phyloP scores from a whole-genome alignment of 768 basidiomycete genomes.

The Leccinum boreale region DNA sequence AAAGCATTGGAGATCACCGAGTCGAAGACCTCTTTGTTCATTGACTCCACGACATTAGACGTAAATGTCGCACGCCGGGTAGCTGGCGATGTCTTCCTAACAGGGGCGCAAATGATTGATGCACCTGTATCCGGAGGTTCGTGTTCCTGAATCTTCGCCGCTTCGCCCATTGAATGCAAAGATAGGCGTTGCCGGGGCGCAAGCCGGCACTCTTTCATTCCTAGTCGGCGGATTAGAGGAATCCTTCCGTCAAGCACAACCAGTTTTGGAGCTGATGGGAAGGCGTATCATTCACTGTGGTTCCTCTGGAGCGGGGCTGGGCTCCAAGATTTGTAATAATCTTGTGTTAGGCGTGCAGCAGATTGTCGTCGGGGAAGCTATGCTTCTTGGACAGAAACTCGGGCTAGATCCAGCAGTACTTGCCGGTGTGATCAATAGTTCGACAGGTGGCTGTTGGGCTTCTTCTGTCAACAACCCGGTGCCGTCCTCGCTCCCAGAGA shows the following conservation, averaged over 20 bases:
- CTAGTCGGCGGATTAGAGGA: slow-evolving; percentile 77
- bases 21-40: slow-evolving; percentile 53
- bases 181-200: slow-evolving; percentile 80
- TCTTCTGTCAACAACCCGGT: slow-evolving; percentile 88
- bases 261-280: slow-evolving; percentile 73
- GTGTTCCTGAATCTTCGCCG: slow-evolving; percentile 20
- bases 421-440: slow-evolving; percentile 81
- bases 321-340: slow-evolving; percentile 92
- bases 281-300: slow-evolving; percentile 82
- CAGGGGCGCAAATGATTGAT: slow-evolving; percentile 79
- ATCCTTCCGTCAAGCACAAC: slow-evolving; percentile 54
- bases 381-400: slow-evolving; percentile 81
- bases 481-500: slow-evolving; percentile 63
- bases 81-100: slow-evolving; percentile 46
- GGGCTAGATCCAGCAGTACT: slow-evolving; percentile 75
- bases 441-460: slow-evolving; percentile 82
- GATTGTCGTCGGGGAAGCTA: slow-evolving; percentile 83
- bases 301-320: slow-evolving; percentile 74
- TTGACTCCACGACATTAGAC: slow-evolving; percentile 92
- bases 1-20: slow-evolving; percentile 40
- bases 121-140: slow-evolving; percentile 92
- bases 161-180: slow-evolving; percentile 3
- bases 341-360: slow-evolving; percentile 75
- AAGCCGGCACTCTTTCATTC: slow-evolving; percentile 85
- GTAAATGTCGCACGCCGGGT: slow-evolving; percentile 70